Evolutionary conservation across 192 early-diverging fungal genomes (phyloP).

Genomic region (Entrophospora sp.): DNA sequence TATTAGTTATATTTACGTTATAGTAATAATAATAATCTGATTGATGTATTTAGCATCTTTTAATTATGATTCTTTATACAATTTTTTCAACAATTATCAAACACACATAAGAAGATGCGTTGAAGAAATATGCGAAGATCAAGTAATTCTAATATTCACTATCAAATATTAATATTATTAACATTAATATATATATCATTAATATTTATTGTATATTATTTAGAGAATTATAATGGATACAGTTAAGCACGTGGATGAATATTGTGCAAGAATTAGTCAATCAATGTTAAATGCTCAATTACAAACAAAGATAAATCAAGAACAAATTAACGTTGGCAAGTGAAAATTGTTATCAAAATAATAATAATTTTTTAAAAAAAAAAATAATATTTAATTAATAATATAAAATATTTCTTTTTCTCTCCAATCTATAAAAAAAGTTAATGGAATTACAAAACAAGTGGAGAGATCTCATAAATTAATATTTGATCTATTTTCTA

Average conservation of each 20-base stretch:
- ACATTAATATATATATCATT: background rate
- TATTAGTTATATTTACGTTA: background rate
- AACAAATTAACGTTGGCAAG: conserved; percentile 16
- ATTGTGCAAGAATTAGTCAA: conserved; percentile 13
- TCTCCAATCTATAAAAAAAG: too few species aligned
- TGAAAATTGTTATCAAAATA: background rate
- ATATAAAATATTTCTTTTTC: too few species aligned
- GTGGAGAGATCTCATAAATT: conserved; percentile 16
- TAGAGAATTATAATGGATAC: conserved; percentile 16
- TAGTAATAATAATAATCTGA: background rate
- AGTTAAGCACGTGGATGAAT: conserved; percentile 15
- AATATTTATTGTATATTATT: too few species aligned
- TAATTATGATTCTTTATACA: conserved; percentile 10
- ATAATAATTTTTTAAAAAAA: too few species aligned
- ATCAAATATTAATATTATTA: background rate
- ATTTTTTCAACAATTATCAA: conserved; percentile 1
- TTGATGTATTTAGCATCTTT: conserved; percentile 10
- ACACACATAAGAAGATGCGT: conserved; percentile 5
- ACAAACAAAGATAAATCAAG: conserved; percentile 10
- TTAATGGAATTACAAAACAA: conserved; percentile 16
- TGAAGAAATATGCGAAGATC: conserved; percentile 22
- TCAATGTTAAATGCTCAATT: conserved; percentile 7
- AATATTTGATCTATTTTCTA: conserved; percentile 14
- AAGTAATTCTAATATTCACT: background rate
- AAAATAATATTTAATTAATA: too few species aligned